phyloP scores from a whole-genome alignment of 139 green algal genomes.

The Gonium pectorale region DNA sequence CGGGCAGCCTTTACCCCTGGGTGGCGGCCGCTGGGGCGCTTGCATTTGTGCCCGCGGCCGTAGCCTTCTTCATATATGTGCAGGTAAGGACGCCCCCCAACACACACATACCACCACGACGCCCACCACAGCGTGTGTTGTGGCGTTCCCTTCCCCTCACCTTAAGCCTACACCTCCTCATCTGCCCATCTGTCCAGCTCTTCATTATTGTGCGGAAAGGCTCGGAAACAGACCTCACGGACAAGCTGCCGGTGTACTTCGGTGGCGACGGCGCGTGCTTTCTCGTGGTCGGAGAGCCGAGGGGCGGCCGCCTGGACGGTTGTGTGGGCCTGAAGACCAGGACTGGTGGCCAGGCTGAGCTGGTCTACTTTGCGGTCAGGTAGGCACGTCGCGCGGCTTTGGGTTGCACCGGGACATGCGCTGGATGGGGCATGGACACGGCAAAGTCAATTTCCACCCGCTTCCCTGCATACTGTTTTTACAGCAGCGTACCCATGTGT shows the following conservation, averaged over 20 bases:
- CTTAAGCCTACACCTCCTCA: no score
- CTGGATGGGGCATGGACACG: no score
- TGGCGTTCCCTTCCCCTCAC: no score
- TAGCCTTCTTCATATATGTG: background rate
- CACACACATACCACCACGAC: no score
- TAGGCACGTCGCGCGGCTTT: no score
- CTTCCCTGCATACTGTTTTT: no score
- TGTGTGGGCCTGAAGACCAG: slow-evolving; percentile 21
- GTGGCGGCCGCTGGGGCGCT: background rate
- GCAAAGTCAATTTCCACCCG: no score
- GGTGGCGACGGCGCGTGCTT: slow-evolving; percentile 16
- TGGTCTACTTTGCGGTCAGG: slow-evolving; percentile 19
- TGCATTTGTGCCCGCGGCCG: background rate
- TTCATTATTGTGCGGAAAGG: background rate
- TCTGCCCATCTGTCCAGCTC: no score
- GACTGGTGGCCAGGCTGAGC: slow-evolving; percentile 14
- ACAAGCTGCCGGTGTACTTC: background rate
- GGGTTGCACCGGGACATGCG: no score
- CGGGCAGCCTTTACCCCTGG: background rate
- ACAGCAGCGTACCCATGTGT: no score
- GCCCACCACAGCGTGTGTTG: no score
- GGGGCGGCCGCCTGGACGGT: background rate
- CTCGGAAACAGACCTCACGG: background rate
- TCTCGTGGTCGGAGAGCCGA: slow-evolving; percentile 11
- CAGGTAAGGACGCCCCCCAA: no score